Evolutionary conservation across 257 asterid genomes (phyloP).

Genomic region (Plantago elongata): DNA sequence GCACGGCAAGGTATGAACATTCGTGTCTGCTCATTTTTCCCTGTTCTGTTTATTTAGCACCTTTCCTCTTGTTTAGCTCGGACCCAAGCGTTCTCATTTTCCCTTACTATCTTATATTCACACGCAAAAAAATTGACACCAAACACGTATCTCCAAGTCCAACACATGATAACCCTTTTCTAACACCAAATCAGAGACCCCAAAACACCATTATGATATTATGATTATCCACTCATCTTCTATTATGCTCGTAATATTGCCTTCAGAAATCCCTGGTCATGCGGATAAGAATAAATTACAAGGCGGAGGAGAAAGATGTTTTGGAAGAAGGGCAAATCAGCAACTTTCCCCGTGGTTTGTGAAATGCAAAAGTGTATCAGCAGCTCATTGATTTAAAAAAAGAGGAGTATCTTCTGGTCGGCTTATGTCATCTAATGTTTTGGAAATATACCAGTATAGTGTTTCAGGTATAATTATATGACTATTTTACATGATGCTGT

Average conservation of each 20-base stretch:
- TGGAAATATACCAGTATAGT: slow-evolving; percentile 18
- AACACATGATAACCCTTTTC: no score
- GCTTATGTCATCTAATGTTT: not conserved
- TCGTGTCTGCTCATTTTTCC: not conserved
- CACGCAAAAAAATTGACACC: no score
- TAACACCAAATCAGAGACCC: no score
- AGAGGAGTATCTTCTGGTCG: slow-evolving; percentile 21
- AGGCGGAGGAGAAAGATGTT: slow-evolving; percentile 60
- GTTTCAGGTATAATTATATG: slow-evolving; percentile 22
- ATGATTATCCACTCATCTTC: no score
- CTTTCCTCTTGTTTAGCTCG: no score
- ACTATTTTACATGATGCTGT: slow-evolving; percentile 20
- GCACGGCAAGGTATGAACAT: slow-evolving; percentile 74
- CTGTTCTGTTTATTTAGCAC: no score
- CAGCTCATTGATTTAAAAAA: slow-evolving; percentile 10
- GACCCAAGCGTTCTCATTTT: no score
- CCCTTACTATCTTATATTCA: no score
- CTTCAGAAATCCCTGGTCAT: slow-evolving; percentile 86
- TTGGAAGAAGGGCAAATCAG: slow-evolving; percentile 91
- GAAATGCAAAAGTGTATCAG: slow-evolving; percentile 2
- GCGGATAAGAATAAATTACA: slow-evolving; percentile 80
- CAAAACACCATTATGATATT: no score
- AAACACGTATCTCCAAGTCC: no score
- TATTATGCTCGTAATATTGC: not conserved
- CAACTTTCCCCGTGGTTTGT: slow-evolving; percentile 77